Conservation (phyloP, 2,329 filamentous ascomycete species). For the Hypoxylon sp. region DNA sequence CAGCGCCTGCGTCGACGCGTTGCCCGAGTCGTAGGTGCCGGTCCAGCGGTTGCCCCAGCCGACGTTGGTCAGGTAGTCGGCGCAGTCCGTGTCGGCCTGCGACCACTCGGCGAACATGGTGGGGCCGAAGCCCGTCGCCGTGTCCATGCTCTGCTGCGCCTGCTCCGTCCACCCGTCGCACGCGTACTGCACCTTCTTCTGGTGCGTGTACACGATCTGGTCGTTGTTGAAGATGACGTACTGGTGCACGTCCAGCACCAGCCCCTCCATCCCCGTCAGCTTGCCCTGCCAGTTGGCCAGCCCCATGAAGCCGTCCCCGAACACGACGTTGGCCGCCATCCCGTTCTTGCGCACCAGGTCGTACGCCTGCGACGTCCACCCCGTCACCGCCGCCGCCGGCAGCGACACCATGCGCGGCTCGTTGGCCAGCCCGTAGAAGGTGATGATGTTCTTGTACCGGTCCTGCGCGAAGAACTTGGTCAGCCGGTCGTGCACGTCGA, state of each 20-base stretch:
- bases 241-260: constrained; percentile 96
- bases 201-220: constrained; percentile 83
- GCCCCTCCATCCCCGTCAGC: constrained; percentile 72
- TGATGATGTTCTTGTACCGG: constrained; percentile 89
- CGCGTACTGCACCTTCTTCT: constrained; percentile 84
- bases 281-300: constrained; percentile 89
- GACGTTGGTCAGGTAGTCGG: constrained; percentile 86
- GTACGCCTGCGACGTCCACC: constrained; percentile 81
- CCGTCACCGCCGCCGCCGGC: constrained; percentile 69
- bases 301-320: constrained; percentile 95
- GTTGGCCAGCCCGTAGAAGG: constrained; percentile 94
- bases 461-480: constrained; percentile 93
- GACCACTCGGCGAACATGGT: constrained; percentile 97
- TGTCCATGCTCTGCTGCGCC: constrained; percentile 75
- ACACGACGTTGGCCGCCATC: constrained; percentile 75
- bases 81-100: constrained; percentile 96
- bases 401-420: constrained; percentile 89
- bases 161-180: constrained; percentile 88
- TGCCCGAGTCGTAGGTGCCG: constrained; percentile 79
- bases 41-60: constrained; percentile 90
- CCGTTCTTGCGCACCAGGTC: constrained; percentile 78
- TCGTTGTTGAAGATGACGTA: constrained; percentile 97
- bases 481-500: constrained; percentile 86
- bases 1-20: constrained; percentile 66
- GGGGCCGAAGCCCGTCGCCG: constrained; percentile 82